Evolutionary conservation across 176 grass and related monocot species (phyloP), one percentile per base, ranked within the genome.

Genomic region (Lolium multiflorum): DNA sequence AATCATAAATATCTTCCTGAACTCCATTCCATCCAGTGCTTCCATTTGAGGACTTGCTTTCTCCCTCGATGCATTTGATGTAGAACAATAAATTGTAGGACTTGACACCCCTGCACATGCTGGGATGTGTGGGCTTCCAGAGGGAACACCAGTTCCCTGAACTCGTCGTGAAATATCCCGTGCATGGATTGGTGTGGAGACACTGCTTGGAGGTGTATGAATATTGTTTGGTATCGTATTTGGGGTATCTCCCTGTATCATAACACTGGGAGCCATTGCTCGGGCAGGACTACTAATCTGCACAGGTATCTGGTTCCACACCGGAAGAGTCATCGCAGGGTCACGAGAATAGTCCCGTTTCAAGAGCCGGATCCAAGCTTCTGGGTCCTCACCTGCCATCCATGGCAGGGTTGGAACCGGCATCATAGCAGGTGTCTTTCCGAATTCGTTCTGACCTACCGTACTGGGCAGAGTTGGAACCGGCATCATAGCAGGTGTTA

Each of bases 11-110:
- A 22, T 85, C 80, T 76, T 58, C 57, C 12, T 61, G 57, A 94
- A 97, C 78, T 94, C 95, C 8, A 93, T 63, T 26, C 91, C 66
- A 6, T 79, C 95, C 44, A 94, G 61, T 50, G 89, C 89, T 18
- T 79, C 7, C 87, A 97, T 94, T 14, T 92, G 73, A 71, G 84
- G 84, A 58, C 79, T 90, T 22, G 41, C 83, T 26, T 46, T 49
- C 25, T 28, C 79, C 46, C 79, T 78, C 55, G 64, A 76, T 54
- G 54, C 31, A 47, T 90, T 83, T 49, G 8, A 4, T 26, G 14
- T 38, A 1, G 20, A 20, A 77, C 18, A 16, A 52, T 31, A 15
- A 1, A 18, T 76, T 43, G 16, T 15, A 73, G 52, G 70, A 20
- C 6, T 61, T 82, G 50, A 21, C 10, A 11, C 22, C 69, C 25